Percentiles rank a stretch among this genome's conserved stretches.
Conservation (phyloP, 345 rosid species). For the Cochlearia excelsa region DNA sequence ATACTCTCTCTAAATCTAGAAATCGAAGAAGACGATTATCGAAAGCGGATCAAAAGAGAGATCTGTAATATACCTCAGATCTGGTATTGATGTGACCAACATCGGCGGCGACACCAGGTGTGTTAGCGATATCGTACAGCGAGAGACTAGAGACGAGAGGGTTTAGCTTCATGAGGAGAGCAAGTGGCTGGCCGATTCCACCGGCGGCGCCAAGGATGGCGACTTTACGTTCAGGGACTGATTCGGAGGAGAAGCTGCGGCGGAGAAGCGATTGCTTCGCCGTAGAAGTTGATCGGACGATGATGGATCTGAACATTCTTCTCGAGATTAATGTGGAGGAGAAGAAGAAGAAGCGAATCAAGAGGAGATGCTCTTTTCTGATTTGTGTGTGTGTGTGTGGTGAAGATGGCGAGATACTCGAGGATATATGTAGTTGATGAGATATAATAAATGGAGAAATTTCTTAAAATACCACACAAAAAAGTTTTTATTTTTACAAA, state of each 20-base stretch:
- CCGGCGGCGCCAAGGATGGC: slow-evolving; percentile 82
- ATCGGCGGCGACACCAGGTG: slow-evolving; percentile 81
- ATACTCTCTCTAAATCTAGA: too few relatives aligned
- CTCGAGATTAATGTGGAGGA: too few relatives aligned
- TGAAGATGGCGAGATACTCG: too few relatives aligned
- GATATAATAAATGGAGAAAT: too few relatives aligned
- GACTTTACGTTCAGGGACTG: slow-evolving; percentile 71
- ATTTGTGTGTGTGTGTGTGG: too few relatives aligned
- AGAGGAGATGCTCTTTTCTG: too few relatives aligned
- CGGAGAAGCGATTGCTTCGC: slow-evolving; percentile 43
- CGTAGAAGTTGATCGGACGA: slow-evolving; percentile 37
- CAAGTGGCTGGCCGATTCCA: slow-evolving; percentile 76
- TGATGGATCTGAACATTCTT: slow-evolving; percentile 47
- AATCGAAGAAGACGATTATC: too few relatives aligned
- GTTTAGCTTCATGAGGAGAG: slow-evolving; percentile 75
- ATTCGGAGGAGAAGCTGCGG: slow-evolving; percentile 55
- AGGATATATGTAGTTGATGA: too few relatives aligned
- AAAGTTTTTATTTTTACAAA: too few relatives aligned
- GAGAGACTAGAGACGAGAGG: slow-evolving; percentile 70
- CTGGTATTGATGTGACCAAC: slow-evolving; percentile 75
- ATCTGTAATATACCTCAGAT: slow-evolving; percentile 45
- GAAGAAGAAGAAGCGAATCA: too few relatives aligned
- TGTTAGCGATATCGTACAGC: slow-evolving; percentile 70
- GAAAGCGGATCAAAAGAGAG: too few relatives aligned
- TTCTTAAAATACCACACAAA: too few relatives aligned